A percentile compares a stretch with the other conserved stretches of the same genome.
Conservation (phyloP, 108 stramenopile genomes). For the Cyclotella atomus region DNA sequence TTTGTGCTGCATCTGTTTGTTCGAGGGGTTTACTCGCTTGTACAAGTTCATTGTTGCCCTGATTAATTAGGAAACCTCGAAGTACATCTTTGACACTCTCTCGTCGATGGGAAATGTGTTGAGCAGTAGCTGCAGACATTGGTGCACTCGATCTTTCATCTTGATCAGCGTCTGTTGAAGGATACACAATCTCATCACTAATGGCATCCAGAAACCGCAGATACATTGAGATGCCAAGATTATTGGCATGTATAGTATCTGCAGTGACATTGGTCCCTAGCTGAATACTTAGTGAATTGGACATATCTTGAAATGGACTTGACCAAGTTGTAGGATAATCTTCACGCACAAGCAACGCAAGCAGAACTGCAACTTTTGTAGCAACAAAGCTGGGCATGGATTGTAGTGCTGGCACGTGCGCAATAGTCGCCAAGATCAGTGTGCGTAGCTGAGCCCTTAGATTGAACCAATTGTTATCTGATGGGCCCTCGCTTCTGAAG, state of each 20-base stretch:
- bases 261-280: not conserved
- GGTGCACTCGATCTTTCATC: not conserved
- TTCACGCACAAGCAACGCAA: constrained; percentile 54
- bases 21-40: constrained; percentile 22
- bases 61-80: constrained; percentile 15
- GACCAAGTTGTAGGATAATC: constrained; percentile 57
- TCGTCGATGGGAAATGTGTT: constrained; percentile 12
- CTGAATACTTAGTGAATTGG: constrained; percentile 22
- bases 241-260: too few species aligned
- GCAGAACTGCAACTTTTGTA: constrained; percentile 64
- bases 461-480: constrained; percentile 5
- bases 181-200: constrained; percentile 33
- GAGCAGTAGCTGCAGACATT: not conserved
- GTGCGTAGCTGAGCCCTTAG: constrained; percentile 28
- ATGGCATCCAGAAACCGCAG: constrained; percentile 33
- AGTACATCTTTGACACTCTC: constrained; percentile 27
- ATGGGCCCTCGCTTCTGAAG: constrained; percentile 3
- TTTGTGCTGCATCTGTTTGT: constrained; percentile 54
- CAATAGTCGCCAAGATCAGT: constrained; percentile 21
- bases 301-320: constrained; percentile 55
- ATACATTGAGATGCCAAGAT: constrained; percentile 15
- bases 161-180: not conserved
- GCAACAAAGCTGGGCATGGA: constrained; percentile 49
- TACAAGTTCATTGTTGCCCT: not conserved
- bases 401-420: constrained; percentile 5